A percentile compares a stretch with the other conserved stretches of the same genome.
phyloP scores from a whole-genome alignment of 805 yeast genomes.

The Alloascoidea hylecoeti region DNA sequence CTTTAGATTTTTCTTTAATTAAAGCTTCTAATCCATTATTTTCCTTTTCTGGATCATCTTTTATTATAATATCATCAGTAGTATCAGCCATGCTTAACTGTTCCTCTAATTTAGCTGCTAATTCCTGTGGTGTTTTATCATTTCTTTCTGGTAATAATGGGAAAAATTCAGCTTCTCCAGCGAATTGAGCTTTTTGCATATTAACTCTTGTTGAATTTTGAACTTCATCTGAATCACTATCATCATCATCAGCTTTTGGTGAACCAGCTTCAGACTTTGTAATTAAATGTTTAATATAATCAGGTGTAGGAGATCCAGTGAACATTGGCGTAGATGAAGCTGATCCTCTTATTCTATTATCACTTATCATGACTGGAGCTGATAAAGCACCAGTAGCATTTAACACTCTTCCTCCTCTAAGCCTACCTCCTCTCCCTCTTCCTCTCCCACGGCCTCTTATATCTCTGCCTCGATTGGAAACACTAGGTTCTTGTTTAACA shows the following conservation, averaged over 20 bases:
- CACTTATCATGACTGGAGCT: conserved; percentile 1
- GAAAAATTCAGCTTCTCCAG: neutral
- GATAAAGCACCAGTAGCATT: neutral
- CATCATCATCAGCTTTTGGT: neutral
- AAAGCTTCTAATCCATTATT: neutral
- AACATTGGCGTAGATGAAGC: neutral
- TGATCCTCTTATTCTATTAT: neutral
- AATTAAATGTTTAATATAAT: neutral
- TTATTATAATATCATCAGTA: neutral
- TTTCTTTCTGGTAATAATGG: neutral
- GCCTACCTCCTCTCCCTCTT: neutral
- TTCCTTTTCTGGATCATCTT: neutral
- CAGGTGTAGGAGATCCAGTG: neutral
- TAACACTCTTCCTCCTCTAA: neutral
- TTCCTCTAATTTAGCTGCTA: neutral
- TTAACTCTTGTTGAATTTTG: neutral
- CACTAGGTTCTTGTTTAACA: no score
- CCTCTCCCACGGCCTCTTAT: conserved; percentile 1
- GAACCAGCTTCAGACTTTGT: neutral
- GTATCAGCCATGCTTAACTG: neutral
- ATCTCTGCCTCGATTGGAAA: neutral
- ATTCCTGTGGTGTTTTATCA: neutral
- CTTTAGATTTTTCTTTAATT: neutral
- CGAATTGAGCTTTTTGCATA: neutral
- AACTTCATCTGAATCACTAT: neutral